A percentile compares a stretch with the other conserved stretches of the same genome.
These are phyloP conservation scores for Kingdonia uniflora DNA, from an alignment of 164 flowering plant genomes.

Conservation along the genomic window DNA sequence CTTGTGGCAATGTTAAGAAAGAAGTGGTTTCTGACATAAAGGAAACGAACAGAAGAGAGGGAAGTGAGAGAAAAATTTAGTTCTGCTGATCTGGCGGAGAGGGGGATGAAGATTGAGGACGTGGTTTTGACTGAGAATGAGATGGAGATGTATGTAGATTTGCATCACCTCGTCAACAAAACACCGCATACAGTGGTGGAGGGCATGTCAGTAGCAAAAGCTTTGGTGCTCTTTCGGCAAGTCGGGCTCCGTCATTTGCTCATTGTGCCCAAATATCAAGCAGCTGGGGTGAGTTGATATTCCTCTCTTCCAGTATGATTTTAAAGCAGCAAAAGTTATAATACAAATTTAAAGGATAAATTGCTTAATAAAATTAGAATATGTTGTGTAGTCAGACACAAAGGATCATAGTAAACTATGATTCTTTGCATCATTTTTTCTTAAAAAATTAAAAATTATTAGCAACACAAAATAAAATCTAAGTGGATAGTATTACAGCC, in stretches of 20 bases:
- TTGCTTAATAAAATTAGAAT: background rate
- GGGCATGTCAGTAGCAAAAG: constrained; percentile 88
- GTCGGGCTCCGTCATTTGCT: constrained; percentile 82
- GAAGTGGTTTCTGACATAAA: constrained; percentile 63
- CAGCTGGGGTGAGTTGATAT: constrained; percentile 69
- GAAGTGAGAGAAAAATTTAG: constrained; percentile 58
- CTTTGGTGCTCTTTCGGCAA: constrained; percentile 69
- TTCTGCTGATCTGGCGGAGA: constrained; percentile 68
- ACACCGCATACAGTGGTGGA: constrained; percentile 84
- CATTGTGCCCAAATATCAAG: constrained; percentile 68
- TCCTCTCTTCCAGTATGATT: constrained; percentile 1
- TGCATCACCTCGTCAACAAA: constrained; percentile 82
- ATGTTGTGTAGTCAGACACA: too few relatives aligned
- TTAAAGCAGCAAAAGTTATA: too few relatives aligned
- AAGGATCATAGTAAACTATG: too few relatives aligned
- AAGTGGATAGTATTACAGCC: too few relatives aligned
- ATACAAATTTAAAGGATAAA: too few relatives aligned
- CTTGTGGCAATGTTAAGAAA: constrained; percentile 53
- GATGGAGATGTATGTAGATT: constrained; percentile 86
- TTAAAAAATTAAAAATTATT: too few relatives aligned
- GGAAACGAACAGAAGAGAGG: constrained; percentile 64
- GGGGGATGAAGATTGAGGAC: constrained; percentile 47
- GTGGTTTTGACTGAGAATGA: constrained; percentile 49
- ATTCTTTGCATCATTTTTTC: too few relatives aligned
- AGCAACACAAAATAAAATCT: too few relatives aligned